Base-by-base conservation (phyloP, 192 early-diverging fungal species). In the Backusella circina region DNA sequence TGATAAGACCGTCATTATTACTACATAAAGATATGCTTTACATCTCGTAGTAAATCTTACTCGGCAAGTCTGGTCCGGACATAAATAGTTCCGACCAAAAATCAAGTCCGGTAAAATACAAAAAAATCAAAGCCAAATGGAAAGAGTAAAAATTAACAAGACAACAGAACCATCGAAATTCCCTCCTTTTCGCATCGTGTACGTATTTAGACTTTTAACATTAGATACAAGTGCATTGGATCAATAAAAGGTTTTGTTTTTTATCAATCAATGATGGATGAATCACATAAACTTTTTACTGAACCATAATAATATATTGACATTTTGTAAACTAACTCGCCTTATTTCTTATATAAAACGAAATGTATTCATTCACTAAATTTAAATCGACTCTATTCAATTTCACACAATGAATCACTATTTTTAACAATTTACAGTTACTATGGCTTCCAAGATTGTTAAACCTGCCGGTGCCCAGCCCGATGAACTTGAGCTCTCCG, bases 401-500 rank as follows among this genome's bases (percentile, higher is more conserved):
- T 28, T 61, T 28, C 18, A 16, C 39, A 6, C 39, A 61, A 26
- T 26, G 26, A 3, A 33, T 70, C 23, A 26, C 32, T 13, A 28
- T 76, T 71, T 33, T 35, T n/a, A 47, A 9, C n/a, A 51, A 61
- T 23, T 57, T 65, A 32, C 38, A 71, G 69, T 71, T 41, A 71
- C 13, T 30, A 71, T 71, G 69, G 69, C 69, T 33, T 71, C 69
- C 41, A 81, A 81, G 79, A 81, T 81, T 73, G 79, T 71, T 67
- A 80, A 80, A 75, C 79, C 79, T 67, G 74, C 70, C 36, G 79
- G 79, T 71, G 78, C 73, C 64, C 79, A 81, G 70, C 80, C 83
- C 65, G 84, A 88, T 81, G 95, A 96, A 85, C 91, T 96, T 80
- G 96, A 97, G 88, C 89, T 95, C 77, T 89, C 92, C 85, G 93